Evolutionary conservation across 202 grass and related monocot genomes (phyloP).

Genomic region (Setaria viridis): DNA sequence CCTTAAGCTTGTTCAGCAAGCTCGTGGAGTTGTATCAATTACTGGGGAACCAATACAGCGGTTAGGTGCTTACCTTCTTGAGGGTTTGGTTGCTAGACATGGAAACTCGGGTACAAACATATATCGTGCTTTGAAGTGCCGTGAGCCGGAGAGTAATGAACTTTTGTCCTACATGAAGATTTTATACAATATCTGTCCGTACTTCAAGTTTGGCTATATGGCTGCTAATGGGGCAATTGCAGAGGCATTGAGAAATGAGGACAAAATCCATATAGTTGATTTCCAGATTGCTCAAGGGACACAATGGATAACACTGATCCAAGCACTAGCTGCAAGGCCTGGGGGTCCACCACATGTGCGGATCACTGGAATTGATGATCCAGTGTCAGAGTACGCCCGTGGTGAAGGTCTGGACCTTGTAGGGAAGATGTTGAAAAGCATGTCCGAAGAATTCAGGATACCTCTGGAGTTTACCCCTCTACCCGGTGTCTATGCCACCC

Average conservation of each 20-base stretch:
- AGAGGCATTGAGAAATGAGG: conserved; percentile 79
- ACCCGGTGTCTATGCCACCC: conserved; percentile 52
- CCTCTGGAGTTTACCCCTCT: conserved; percentile 84
- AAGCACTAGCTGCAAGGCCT: conserved; percentile 86
- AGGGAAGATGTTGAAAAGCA: conserved; percentile 76
- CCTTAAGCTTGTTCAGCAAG: conserved; percentile 72
- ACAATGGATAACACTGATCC: conserved; percentile 98
- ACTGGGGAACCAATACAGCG: conserved; percentile 87
- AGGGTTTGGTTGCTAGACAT: conserved; percentile 93
- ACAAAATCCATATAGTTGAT: conserved; percentile 97
- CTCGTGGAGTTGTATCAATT: conserved; percentile 72
- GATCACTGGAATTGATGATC: conserved; percentile 92
- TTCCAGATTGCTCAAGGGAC: conserved; percentile 99
- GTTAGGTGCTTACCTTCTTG: conserved; percentile 88
- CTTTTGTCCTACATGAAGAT: conserved; percentile 96
- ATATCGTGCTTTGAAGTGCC: conserved; percentile 81
- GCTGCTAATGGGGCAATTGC: conserved; percentile 97
- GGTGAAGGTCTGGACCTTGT: conserved; percentile 83
- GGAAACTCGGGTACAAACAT: conserved; percentile 86
- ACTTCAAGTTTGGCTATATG: conserved; percentile 99
- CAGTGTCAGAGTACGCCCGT: conserved; percentile 68
- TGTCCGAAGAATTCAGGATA: conserved; percentile 92
- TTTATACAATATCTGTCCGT: conserved; percentile 91
- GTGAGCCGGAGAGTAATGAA: conserved; percentile 78
- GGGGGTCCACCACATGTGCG: conserved; percentile 89